These are phyloP conservation scores for Schwanniomyces sp. DNA, from an alignment of 805 yeast species.

Conservation along the genomic window DNA sequence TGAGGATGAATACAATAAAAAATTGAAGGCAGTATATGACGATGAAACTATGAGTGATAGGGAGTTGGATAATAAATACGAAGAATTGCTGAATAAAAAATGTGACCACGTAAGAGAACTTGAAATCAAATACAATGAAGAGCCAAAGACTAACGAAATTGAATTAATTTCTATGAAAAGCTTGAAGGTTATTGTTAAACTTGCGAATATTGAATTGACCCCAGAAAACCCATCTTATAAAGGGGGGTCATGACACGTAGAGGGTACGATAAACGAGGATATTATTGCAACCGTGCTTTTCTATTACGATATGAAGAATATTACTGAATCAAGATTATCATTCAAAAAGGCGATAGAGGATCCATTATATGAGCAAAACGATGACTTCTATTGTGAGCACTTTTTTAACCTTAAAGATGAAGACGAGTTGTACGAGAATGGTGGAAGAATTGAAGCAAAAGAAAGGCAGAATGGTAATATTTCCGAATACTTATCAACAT, in stretches of 20 bases:
- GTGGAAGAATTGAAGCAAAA: slow-evolving; percentile 25
- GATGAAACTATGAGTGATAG: slow-evolving; percentile 6
- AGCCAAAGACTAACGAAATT: slow-evolving; percentile 8
- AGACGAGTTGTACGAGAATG: slow-evolving; percentile 16
- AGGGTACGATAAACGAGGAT: slow-evolving; percentile 41
- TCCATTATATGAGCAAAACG: slow-evolving; percentile 36
- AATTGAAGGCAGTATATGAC: slow-evolving; percentile 5
- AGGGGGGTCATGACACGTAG: slow-evolving; percentile 47
- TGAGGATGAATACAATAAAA: slow-evolving; percentile 11
- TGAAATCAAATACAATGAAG: not conserved
- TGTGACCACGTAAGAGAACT: not conserved
- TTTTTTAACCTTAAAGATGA: slow-evolving; percentile 31
- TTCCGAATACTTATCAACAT: slow-evolving; percentile 41
- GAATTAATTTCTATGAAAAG: slow-evolving; percentile 15
- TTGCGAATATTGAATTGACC: slow-evolving; percentile 41
- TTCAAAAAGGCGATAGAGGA: slow-evolving; percentile 29
- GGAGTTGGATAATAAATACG: slow-evolving; percentile 8
- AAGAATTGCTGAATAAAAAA: slow-evolving; percentile 3
- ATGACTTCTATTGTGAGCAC: slow-evolving; percentile 18
- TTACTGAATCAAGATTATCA: slow-evolving; percentile 29
- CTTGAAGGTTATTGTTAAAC: slow-evolving; percentile 37
- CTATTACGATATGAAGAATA: slow-evolving; percentile 41
- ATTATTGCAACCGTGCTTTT: slow-evolving; percentile 42
- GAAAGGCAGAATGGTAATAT: slow-evolving; percentile 31
- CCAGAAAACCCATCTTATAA: slow-evolving; percentile 38